phyloP scores from a whole-genome alignment of 306 rosid species.

The Dalbergia oliveri region DNA sequence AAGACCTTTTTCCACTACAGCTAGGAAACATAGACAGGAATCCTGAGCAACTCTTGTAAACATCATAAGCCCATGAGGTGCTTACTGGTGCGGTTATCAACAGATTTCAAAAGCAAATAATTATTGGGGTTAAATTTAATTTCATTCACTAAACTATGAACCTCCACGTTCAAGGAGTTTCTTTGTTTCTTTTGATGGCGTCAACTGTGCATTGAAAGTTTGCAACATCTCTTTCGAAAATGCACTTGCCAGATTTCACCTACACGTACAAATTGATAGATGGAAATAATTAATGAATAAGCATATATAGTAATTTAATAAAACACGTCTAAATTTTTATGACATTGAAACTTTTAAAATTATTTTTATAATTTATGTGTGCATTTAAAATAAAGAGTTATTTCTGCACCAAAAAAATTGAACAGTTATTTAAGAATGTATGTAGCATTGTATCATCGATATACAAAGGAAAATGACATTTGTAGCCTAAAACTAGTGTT shows the following conservation, averaged over 20 bases:
- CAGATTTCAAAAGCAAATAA: background rate
- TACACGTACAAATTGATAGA: background rate
- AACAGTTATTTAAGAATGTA: too few species aligned
- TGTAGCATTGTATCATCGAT: too few species aligned
- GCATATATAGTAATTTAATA: too few species aligned
- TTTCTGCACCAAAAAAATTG: too few species aligned
- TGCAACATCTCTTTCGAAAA: background rate
- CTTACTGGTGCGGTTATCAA: background rate
- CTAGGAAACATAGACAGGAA: background rate
- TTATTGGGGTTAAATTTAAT: background rate
- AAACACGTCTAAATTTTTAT: too few species aligned
- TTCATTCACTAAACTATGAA: background rate
- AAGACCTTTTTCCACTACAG: background rate
- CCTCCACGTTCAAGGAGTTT: background rate
- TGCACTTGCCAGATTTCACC: background rate
- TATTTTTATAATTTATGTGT: too few species aligned
- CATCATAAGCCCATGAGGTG: background rate
- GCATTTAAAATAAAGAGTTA: too few species aligned
- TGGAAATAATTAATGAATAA: too few species aligned
- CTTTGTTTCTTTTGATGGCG: background rate
- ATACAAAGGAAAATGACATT: slow-evolving; percentile 10
- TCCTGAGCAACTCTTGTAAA: background rate
- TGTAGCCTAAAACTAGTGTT: background rate
- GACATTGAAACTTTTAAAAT: too few species aligned
- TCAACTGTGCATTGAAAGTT: background rate